Percentiles rank a stretch among this genome's conserved stretches.
phyloP scores from a whole-genome alignment of 2,329 filamentous ascomycete species.

The Colletotrichum spinosum region DNA sequence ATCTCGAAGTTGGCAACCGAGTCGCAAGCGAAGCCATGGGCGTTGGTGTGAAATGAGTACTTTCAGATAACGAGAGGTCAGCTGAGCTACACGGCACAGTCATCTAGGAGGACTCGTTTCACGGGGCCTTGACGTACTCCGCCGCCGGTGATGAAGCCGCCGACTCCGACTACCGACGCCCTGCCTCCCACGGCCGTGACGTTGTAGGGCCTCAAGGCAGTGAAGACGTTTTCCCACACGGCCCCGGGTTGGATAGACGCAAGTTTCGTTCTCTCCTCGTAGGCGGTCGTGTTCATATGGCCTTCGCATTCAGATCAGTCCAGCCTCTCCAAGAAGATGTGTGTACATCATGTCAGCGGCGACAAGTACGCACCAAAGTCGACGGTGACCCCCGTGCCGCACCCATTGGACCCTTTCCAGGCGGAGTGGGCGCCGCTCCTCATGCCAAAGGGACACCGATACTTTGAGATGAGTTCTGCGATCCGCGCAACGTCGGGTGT shows the following conservation, averaged over 20 bases:
- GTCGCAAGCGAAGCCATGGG: constrained; percentile 55
- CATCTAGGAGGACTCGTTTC: too few relatives aligned
- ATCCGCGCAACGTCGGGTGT: constrained; percentile 37
- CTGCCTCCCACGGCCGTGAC: constrained; percentile 40
- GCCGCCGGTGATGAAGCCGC: constrained; percentile 41
- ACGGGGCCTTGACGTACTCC: constrained; percentile 16
- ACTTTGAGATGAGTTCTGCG: constrained; percentile 38
- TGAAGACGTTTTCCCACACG: constrained; percentile 43
- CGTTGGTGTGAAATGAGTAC: constrained; percentile 46
- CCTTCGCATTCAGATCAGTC: constrained; percentile 24
- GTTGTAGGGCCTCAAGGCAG: constrained; percentile 36
- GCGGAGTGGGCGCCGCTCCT: constrained; percentile 44
- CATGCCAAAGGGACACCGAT: constrained; percentile 44
- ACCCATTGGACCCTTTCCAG: constrained; percentile 41
- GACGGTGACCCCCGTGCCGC: constrained; percentile 42
- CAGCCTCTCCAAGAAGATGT: constrained; percentile 27
- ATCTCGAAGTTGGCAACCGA: constrained; percentile 55
- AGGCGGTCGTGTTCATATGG: constrained; percentile 46
- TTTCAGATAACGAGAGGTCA: background rate
- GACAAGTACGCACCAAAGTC: constrained; percentile 38
- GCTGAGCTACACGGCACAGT: too few relatives aligned
- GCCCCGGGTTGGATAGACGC: constrained; percentile 46
- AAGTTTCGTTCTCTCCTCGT: constrained; percentile 43
- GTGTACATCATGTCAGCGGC: background rate
- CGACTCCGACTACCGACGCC: constrained; percentile 41